Evolutionary conservation across 202 grass and related monocot genomes (phyloP).

Genomic region (Schoenoplectus triqueter): DNA sequence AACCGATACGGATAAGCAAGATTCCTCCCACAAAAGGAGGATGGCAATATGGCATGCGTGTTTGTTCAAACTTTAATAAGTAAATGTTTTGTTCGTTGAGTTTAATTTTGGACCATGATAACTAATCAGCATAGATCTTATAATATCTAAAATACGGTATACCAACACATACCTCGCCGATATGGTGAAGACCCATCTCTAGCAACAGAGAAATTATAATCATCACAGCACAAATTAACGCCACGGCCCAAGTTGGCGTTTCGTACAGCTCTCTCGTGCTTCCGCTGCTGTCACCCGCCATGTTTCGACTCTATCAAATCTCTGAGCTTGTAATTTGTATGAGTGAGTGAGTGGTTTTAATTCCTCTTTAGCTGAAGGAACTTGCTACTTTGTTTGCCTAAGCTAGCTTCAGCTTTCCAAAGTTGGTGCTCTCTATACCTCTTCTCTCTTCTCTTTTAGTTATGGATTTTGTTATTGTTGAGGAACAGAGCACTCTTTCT

Average conservation of each 20-base stretch:
- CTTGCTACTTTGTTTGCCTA: background rate
- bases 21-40: too few relatives aligned
- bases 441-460: too few relatives aligned
- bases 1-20: too few relatives aligned
- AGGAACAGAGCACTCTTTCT: background rate
- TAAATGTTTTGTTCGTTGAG: background rate
- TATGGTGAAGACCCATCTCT: constrained; percentile 73
- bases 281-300: constrained; percentile 32
- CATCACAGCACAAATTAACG: constrained; percentile 63
- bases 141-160: too few relatives aligned
- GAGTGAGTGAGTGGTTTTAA: too few relatives aligned
- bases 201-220: constrained; percentile 66
- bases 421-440: background rate
- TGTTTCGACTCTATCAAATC: background rate
- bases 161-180: constrained; percentile 51
- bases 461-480: too few relatives aligned
- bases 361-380: too few relatives aligned
- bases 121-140: background rate
- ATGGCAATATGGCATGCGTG: too few relatives aligned
- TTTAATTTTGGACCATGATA: background rate
- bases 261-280: constrained; percentile 48
- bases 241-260: constrained; percentile 90
- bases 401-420: background rate
- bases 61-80: background rate
- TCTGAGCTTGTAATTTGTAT: background rate